Conservation (phyloP, 148 eudicot genomes). For the Vaccinium corymbosum region DNA sequence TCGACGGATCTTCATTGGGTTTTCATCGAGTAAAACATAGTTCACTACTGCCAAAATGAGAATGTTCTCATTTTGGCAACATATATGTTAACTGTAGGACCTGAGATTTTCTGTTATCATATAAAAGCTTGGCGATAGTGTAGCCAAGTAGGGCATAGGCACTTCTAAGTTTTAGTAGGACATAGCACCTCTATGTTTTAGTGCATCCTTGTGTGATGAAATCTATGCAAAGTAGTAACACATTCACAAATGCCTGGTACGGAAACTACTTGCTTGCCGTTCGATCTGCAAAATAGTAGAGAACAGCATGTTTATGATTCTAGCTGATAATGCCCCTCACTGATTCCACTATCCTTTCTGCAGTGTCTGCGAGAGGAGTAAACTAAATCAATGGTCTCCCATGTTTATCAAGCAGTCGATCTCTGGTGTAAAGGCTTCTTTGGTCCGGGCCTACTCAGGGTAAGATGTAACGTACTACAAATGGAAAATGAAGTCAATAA, state of each 20-base stretch:
- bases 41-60: too few relatives aligned
- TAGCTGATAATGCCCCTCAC: background rate
- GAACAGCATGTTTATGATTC: background rate
- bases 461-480: background rate
- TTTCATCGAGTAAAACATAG: background rate
- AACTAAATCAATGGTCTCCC: background rate
- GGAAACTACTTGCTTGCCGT: background rate
- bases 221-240: background rate
- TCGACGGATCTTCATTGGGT: background rate
- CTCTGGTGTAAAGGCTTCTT: background rate
- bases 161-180: background rate
- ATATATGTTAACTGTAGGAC: background rate
- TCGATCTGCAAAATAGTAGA: background rate
- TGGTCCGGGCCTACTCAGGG: background rate
- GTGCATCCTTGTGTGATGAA: background rate
- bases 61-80: background rate
- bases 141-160: too few relatives aligned
- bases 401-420: background rate
- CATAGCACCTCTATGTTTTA: background rate
- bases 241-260: background rate
- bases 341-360: background rate
- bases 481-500: background rate
- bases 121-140: background rate
- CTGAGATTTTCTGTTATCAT: background rate
- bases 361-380: background rate